Base-by-base conservation (phyloP, 225 moss, liverwort and hornwort genomes). In the Lunularia cruciata region DNA sequence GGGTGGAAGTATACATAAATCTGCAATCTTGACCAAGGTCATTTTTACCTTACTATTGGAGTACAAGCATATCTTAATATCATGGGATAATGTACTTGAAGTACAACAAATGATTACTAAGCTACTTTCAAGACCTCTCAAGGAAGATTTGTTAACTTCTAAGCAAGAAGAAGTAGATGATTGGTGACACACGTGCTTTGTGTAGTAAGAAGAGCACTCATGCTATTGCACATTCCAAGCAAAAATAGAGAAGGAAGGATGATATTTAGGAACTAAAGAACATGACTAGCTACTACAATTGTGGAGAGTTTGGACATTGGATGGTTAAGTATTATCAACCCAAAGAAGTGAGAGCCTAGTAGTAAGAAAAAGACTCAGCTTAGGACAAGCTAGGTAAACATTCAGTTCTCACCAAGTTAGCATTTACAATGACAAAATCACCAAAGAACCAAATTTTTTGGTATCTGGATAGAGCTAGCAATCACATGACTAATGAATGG, bases 261-360 rank as follows among this genome's bases (percentile, higher is more conserved):
- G 40, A 13, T 6, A 40, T 40, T 40, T 13, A 40, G 13, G 40
- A 40, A 40, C 40, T 40, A 13, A 40, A 40, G 40, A 40, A 40
- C 13, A 6, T 6, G 40, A 40, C 40, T 6, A 40, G 13, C 8
- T 40, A 13, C 13, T 13, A n/a, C 8, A 40, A 40, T 40, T 40
- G 40, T 40, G 40, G 40, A 6, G 40, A 40, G 13, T 6, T 40
- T 40, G 40, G 40, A 13, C 40, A 40, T 40, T 40, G 40, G 40
- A 40, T 6, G 40, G 40, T 13, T 6, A 13, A 40, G 13, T 40
- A 13, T n/a, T 40, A 6, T 22, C 63, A 39, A 37, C 15, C 63
- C 63, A n/a, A 35, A 42, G 42, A 35, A 63, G 63, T 15, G 63
- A 36, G 37, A 63, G 63, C 63, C 63, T 63, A 12, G 37, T 63